These are phyloP conservation scores for Leccinum variicolor DNA, from an alignment of 768 basidiomycete species.

Conservation along the genomic window DNA sequence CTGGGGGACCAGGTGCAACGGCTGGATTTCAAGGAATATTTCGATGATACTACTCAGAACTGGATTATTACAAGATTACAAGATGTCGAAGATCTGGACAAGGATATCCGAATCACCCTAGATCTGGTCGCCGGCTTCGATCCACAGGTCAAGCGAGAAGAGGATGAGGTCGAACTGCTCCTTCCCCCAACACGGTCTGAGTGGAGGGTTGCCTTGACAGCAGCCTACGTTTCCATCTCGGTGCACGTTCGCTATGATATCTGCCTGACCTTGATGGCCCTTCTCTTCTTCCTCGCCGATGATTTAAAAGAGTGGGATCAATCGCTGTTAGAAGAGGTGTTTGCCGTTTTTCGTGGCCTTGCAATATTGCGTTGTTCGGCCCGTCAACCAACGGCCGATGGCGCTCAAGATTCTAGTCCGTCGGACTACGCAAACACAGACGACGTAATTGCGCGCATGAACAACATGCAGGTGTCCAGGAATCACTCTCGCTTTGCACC, in stretches of 20 bases:
- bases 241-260: constrained; percentile 76
- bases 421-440: constrained; percentile 47
- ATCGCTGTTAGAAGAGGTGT: constrained; percentile 64
- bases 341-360: constrained; percentile 76
- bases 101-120: constrained; percentile 52
- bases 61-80: constrained; percentile 63
- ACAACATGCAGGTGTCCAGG: constrained; percentile 68
- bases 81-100: constrained; percentile 53
- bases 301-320: constrained; percentile 64
- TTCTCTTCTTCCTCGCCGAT: constrained; percentile 70
- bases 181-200: constrained; percentile 53
- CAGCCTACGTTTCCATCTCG: constrained; percentile 59
- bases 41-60: constrained; percentile 57
- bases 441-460: constrained; percentile 60
- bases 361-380: constrained; percentile 64
- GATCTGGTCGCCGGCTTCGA: constrained; percentile 75
- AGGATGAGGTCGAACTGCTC: constrained; percentile 60
- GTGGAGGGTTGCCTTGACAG: constrained; percentile 59
- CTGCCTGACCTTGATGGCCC: constrained; percentile 56
- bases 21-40: constrained; percentile 47
- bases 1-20: constrained; percentile 61
- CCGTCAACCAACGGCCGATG: constrained; percentile 52
- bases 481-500: constrained; percentile 44
- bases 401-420: constrained; percentile 28
- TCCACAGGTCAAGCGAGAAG: constrained; percentile 67